Conservation (phyloP, 306 rosid species). For the Trifolium fragiferum region DNA sequence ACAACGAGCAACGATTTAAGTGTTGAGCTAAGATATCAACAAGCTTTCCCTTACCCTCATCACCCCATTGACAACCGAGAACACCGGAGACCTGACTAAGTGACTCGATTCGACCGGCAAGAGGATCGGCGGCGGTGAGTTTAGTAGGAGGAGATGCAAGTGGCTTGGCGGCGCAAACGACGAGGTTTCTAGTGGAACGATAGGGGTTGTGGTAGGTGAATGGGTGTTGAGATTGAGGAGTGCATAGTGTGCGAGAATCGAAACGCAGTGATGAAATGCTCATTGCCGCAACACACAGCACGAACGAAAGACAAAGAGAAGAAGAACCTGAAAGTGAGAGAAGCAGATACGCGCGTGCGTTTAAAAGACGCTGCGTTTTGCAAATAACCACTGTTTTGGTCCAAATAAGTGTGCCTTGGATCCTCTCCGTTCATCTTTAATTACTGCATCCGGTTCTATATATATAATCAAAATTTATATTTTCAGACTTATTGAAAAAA, state of each 20-base stretch:
- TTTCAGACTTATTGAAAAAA: too few species aligned
- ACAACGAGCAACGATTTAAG: conserved; percentile 95
- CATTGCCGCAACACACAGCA: conserved; percentile 44
- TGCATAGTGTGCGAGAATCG: conserved; percentile 54
- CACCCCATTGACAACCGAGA: conserved; percentile 96
- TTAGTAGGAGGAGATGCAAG: conserved; percentile 52
- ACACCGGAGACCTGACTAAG: conserved; percentile 90
- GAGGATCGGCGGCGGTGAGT: conserved; percentile 56
- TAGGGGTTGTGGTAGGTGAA: conserved; percentile 24
- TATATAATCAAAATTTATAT: too few species aligned
- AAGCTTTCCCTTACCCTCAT: conserved; percentile 96
- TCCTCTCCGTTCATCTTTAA: too few species aligned
- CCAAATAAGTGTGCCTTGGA: too few species aligned
- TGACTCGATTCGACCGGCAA: conserved; percentile 61
- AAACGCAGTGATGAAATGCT: conserved; percentile 62
- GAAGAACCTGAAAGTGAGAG: background rate
- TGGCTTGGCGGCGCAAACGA: conserved; percentile 64
- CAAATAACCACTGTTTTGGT: too few species aligned
- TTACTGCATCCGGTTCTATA: too few species aligned
- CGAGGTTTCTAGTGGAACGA: conserved; percentile 32
- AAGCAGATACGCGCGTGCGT: background rate
- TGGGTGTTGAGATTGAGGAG: conserved; percentile 43
- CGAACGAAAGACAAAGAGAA: background rate
- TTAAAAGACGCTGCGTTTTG: background rate
- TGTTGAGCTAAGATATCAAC: conserved; percentile 89